Base-by-base conservation (phyloP, 306 rosid genomes). In the Cicer judaicum region DNA sequence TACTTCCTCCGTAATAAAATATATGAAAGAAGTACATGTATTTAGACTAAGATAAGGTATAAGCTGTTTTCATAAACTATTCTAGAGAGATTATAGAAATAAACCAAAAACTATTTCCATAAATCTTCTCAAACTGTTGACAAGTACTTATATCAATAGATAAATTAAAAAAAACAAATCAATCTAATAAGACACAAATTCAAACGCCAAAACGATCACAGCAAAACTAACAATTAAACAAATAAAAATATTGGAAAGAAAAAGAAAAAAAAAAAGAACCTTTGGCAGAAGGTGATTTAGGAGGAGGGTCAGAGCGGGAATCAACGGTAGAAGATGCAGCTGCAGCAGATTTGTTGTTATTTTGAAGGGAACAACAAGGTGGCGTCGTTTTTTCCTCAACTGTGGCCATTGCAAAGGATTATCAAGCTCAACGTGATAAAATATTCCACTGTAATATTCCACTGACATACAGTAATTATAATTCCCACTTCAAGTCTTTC, bases 331-430 rank as follows among this genome's bases (percentile, higher is more conserved):
- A 73, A 74, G 87, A 50, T 55, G 53, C 15, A 13, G 49, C 0
- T 9, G 52, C 10, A 6, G 15, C 5, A 3, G 64, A n/a, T 72
- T 72, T 5, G 34, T 64, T 61, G 62, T 71, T 68, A 15, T 48
- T 73, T 24, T 64, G n/a, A 12, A 76, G 7, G 66, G 56, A 9
- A 74, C 79, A 83, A 68, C 83, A 83, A 63, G 84, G 91, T 57
- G 86, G 93, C 96, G 93, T 85, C 93, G 91, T 53, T 84, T 90
- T 88, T 88, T 88, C 87, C 96, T 82, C 90, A 90, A 86, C 75
- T 90, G 93, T 29, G 93, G 96, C 96, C 96, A 90, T 90, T 90
- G 96, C 16, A 83, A 75, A 74, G 96, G 96, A 76, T 90, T 90
- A 54, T 84, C 88, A 12, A 90, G 88, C 82, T 88, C 89, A 80